phyloP scores from a whole-genome alignment of 139 green algal genomes.

The Micractinium sp. region DNA sequence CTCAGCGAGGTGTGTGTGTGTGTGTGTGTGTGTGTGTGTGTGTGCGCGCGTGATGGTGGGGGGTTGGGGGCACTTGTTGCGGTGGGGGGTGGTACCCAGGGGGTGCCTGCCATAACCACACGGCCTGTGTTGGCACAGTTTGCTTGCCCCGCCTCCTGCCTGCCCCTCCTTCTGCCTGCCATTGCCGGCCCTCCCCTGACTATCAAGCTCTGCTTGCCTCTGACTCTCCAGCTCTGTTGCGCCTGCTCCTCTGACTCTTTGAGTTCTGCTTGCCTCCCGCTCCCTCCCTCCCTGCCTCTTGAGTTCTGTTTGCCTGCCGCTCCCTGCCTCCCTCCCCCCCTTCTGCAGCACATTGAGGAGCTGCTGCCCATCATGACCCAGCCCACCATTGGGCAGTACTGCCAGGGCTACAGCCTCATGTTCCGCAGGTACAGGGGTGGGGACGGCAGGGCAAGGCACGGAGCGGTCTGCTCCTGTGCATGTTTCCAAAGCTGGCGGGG shows the following conservation, averaged over 20 bases:
- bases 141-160: background rate
- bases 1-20: constrained; percentile 47
- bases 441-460: background rate
- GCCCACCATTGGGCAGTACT: constrained; percentile 75
- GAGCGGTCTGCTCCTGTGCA: too few species aligned
- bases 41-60: background rate
- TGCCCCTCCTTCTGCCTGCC: background rate
- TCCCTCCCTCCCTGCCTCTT: too few species aligned
- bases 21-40: background rate
- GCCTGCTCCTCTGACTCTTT: background rate
- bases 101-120: too few species aligned
- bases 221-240: background rate
- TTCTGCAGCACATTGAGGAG: constrained; percentile 81
- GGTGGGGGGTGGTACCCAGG: background rate
- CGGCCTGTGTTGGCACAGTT: too few species aligned
- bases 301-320: too few species aligned
- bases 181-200: background rate
- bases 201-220: background rate
- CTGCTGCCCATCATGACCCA: constrained; percentile 81
- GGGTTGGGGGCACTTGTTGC: background rate
- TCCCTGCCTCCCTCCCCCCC: too few species aligned
- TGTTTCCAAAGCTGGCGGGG: background rate
- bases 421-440: constrained; percentile 49
- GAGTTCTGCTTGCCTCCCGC: background rate
- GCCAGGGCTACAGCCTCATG: constrained; percentile 71